Evolutionary conservation across 2,329 filamentous ascomycete genomes (phyloP), one percentile per base, ranked within the genome.

Genomic region (Purpureocillium takamizusanense): DNA sequence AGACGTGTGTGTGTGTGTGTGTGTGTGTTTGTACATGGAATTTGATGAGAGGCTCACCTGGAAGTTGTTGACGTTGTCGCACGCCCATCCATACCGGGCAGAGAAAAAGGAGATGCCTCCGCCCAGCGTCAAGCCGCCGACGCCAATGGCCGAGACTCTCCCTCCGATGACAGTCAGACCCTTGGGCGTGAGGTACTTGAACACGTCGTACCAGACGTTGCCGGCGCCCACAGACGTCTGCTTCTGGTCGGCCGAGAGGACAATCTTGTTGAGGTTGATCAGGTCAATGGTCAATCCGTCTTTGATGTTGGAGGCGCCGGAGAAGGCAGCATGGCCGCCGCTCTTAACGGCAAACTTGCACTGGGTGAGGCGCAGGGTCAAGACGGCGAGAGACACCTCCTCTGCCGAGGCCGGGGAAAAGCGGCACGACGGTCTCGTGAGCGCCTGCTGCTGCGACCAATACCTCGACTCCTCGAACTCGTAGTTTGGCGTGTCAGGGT

Each of bases 281-380:
- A 57, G 41, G 31, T 57, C 54, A 21, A 59, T 46, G 4, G 52
- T 52, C 36, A 59, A 35, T 25, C 54, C 56, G 15, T 42, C 47
- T 7, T 52, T 32, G 27, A 54, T 52, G 32, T 52, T 57, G 10
- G 49, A 56, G 3, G 48, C 45, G 7, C 52, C 53, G 3, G 46
- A 37, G 34, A 54, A 56, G 6, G 54, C 41, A 2, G 52, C 46
- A 28, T 62, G 59, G n/a, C 57, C 60, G 25, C 56, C 57, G 12
- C 51, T 50, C 41, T 56, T 57, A 23, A 59, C 48, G 9, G 57
- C 52, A 35, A 59, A 60, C 18, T 49, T 45, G 45, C 57, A 57
- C 11, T 44, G 40, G 4, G 49, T 54, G 16, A 45, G 47, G 16
- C 48, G 50, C 14, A 48, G 43, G 2, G 50, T 42, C 14, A 52